Evolutionary conservation across 73 alveolate species (phyloP).

Genomic region (Diophrys appendiculata): DNA sequence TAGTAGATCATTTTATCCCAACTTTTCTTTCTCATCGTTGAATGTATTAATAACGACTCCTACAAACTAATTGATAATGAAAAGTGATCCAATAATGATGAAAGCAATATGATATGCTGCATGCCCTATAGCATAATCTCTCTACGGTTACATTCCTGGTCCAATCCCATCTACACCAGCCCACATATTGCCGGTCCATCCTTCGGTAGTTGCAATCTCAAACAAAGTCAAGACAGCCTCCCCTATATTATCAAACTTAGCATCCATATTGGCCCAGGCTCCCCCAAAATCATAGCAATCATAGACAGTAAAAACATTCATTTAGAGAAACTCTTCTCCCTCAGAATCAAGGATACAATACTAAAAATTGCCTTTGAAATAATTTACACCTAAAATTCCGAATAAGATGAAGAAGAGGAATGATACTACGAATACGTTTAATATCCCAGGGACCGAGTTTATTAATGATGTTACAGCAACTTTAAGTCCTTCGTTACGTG

Average conservation of each 20-base stretch:
- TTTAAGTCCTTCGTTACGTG: constrained; percentile 50
- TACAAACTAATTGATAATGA: constrained; percentile 70
- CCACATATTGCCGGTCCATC: constrained; percentile 67
- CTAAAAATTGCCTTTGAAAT: constrained; percentile 74
- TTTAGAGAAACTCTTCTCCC: no score
- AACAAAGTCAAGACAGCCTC: constrained; percentile 63
- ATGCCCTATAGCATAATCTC: not conserved
- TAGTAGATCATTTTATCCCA: constrained; percentile 21
- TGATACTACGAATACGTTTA: constrained; percentile 24
- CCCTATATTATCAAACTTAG: constrained; percentile 72
- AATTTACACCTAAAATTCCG: constrained; percentile 61
- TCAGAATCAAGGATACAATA: no score
- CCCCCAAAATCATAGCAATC: constrained; percentile 67
- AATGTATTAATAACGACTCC: constrained; percentile 75
- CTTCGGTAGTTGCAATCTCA: constrained; percentile 65
- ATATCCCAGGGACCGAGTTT: constrained; percentile 27
- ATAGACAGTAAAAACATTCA: constrained; percentile 2
- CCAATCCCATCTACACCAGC: constrained; percentile 48
- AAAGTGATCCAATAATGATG: constrained; percentile 63
- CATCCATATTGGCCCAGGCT: constrained; percentile 63
- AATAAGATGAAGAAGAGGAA: constrained; percentile 52
- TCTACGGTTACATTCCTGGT: constrained; percentile 17
- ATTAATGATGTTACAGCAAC: constrained; percentile 59
- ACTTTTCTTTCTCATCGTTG: constrained; percentile 38
- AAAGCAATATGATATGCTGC: constrained; percentile 36